phyloP scores from a whole-genome alignment of 2,329 filamentous ascomycete genomes.

The Epicoccum nigrum region DNA sequence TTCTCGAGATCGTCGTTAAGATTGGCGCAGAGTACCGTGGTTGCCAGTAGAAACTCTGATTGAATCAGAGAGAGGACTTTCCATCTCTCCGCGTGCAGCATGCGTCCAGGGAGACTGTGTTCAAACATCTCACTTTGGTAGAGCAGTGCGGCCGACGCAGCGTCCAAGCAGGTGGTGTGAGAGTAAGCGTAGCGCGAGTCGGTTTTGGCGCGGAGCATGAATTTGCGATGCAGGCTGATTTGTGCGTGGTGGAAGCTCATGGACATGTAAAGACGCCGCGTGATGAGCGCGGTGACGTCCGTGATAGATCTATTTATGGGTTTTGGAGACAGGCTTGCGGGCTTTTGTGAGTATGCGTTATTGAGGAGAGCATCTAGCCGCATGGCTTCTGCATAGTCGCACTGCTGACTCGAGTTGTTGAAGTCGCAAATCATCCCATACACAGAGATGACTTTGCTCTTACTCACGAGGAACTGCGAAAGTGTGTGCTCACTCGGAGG shows the following conservation, averaged over 20 bases:
- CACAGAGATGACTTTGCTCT: slow-evolving; percentile 8
- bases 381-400: slow-evolving; percentile 45
- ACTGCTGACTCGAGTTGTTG: slow-evolving; percentile 38
- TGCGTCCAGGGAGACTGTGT: slow-evolving; percentile 33
- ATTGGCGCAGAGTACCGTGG: slow-evolving; percentile 57
- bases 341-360: slow-evolving; percentile 42
- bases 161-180: slow-evolving; percentile 53
- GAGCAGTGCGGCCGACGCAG: slow-evolving; percentile 56
- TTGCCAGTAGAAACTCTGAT: slow-evolving; percentile 57
- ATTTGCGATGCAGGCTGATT: slow-evolving; percentile 61
- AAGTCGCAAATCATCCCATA: slow-evolving; percentile 34
- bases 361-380: slow-evolving; percentile 46
- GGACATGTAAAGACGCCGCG: slow-evolving; percentile 59
- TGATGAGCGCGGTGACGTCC: slow-evolving; percentile 58
- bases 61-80: slow-evolving; percentile 54
- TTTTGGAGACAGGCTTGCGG: slow-evolving; percentile 46
- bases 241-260: slow-evolving; percentile 59
- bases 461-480: slow-evolving; percentile 13
- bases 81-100: slow-evolving; percentile 54
- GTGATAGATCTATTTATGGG: slow-evolving; percentile 52
- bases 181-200: slow-evolving; percentile 49
- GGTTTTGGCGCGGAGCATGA: slow-evolving; percentile 52
- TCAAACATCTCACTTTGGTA: slow-evolving; percentile 58
- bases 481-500: slow-evolving; percentile 18
- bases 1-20: slow-evolving; percentile 34